Percentiles rank a stretch among this genome's conserved stretches.
phyloP scores from a whole-genome alignment of 140 eudicot species.

The Stevia rebaudiana region DNA sequence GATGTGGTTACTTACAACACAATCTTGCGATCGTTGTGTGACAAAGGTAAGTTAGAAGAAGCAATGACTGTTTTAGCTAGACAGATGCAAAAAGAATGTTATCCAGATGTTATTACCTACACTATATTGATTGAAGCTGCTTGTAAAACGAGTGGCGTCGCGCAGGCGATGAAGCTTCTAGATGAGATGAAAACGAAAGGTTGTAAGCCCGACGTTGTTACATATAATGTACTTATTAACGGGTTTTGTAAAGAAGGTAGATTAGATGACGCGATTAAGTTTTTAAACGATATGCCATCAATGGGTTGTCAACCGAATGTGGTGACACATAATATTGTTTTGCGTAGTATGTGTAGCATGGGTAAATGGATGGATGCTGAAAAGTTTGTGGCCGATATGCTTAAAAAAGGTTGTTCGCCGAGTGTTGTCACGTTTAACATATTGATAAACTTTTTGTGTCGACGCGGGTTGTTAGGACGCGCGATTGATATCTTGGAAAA shows the following conservation, averaged over 20 bases:
- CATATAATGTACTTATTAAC: conserved; percentile 65
- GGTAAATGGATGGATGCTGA: conserved; percentile 93
- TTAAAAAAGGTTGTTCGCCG: conserved; percentile 58
- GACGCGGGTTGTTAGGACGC: conserved; percentile 56
- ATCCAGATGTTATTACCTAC: conserved; percentile 77
- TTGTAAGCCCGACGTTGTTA: conserved; percentile 77
- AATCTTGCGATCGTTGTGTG: conserved; percentile 56
- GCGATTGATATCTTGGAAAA: conserved; percentile 75
- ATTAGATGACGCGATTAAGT: conserved; percentile 61
- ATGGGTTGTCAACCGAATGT: conserved; percentile 77
- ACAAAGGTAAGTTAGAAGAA: conserved; percentile 55
- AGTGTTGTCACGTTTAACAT: conserved; percentile 79
- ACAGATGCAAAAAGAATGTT: conserved; percentile 55
- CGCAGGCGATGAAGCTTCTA: conserved; percentile 70
- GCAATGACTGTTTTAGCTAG: conserved; percentile 63
- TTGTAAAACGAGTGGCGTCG: conserved; percentile 70
- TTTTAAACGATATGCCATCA: conserved; percentile 49
- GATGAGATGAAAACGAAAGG: conserved; percentile 79
- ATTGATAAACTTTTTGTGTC: conserved; percentile 63
- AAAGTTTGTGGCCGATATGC: conserved; percentile 67
- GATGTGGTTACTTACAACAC: conserved; percentile 82
- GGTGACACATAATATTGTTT: conserved; percentile 50
- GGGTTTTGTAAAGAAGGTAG: conserved; percentile 86
- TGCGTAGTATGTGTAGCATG: conserved; percentile 64
- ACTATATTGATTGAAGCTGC: conserved; percentile 86